Percentiles rank a stretch among this genome's conserved stretches.
Evolutionary conservation across 441 rosid species (phyloP).

Genomic region (Erysimum cheiri): DNA sequence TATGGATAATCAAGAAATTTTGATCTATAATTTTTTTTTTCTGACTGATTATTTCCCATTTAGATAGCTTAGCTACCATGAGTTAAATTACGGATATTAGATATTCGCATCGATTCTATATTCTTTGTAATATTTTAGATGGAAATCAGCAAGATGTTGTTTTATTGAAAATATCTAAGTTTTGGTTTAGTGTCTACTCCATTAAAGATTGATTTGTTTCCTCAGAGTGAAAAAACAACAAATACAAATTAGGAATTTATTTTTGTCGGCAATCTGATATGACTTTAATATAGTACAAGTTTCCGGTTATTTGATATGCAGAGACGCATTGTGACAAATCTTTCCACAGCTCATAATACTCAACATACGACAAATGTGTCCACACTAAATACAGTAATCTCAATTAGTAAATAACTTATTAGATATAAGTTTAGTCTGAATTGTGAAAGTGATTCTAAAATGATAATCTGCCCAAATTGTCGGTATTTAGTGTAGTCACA

Average conservation of each 20-base stretch:
- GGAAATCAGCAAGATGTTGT: background rate
- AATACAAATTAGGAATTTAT: background rate
- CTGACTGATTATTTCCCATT: too few species aligned
- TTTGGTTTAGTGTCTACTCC: background rate
- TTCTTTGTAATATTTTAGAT: background rate
- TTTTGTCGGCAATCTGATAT: constrained; percentile 37
- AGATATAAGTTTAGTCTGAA: background rate
- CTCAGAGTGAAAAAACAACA: background rate
- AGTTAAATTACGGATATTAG: too few species aligned
- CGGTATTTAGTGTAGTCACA: too few species aligned
- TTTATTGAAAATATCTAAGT: background rate
- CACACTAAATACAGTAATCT: constrained; percentile 25
- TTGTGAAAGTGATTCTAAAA: background rate
- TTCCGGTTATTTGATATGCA: background rate
- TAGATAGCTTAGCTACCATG: too few species aligned
- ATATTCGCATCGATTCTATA: too few species aligned
- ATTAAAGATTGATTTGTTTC: background rate
- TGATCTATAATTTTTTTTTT: too few species aligned
- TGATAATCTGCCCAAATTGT: background rate
- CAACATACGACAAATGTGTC: constrained; percentile 34
- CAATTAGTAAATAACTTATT: background rate
- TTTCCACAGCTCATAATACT: constrained; percentile 8
- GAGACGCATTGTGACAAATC: constrained; percentile 5
- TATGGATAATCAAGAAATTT: too few species aligned
- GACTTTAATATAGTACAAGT: background rate